Evolutionary conservation across 306 rosid species (phyloP), one percentile per base, ranked within the genome.

Genomic region (Glycine latifolia): DNA sequence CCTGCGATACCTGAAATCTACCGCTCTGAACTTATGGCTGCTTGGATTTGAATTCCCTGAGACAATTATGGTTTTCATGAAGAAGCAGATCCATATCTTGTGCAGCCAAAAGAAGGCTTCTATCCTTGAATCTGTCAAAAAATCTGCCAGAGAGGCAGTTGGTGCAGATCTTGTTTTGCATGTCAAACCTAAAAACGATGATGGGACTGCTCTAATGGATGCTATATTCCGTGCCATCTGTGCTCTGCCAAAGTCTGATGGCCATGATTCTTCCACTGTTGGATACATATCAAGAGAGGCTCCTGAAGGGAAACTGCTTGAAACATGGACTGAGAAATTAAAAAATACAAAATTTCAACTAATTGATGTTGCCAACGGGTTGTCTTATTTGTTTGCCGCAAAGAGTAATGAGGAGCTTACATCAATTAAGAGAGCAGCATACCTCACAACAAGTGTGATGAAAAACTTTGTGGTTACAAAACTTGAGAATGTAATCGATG

Each of bases 11-110:
- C 88, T 91, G 49, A 95, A 95, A 76, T 95, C 99, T 55, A 90
- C 99, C 0, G 93, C 99, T 3, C 87, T 95, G 67, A 91, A 87
- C 66, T 88, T 90, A 56, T 95, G 99, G 97, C 75, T 95, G 74
- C 85, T 95, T 11, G 97, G 97, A 14, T 95, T 91, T 74, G 99
- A 95, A 87, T 91, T 95, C 85, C 99, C 99, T 0, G 99, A 91
- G 77, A 95, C 97, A 1, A 89, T 95, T 16, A 90, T 95, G 93
- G 99, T 93, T 31, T 92, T 95, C 86, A 89, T 78, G 79, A 89
- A 89, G 88, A 88, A 87, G 81, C 94, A 95, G 85, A 89, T 95
- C 69, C 97, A 95, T 82, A 81, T 95, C 63, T 76, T 95, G 80
- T 89, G 95, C 86, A 95, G 97, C 87, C 91, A 90, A 70, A 95